Evolutionary conservation across 1,139 yeast species (phyloP).

Genomic region (Geotrichum bryndzae): DNA sequence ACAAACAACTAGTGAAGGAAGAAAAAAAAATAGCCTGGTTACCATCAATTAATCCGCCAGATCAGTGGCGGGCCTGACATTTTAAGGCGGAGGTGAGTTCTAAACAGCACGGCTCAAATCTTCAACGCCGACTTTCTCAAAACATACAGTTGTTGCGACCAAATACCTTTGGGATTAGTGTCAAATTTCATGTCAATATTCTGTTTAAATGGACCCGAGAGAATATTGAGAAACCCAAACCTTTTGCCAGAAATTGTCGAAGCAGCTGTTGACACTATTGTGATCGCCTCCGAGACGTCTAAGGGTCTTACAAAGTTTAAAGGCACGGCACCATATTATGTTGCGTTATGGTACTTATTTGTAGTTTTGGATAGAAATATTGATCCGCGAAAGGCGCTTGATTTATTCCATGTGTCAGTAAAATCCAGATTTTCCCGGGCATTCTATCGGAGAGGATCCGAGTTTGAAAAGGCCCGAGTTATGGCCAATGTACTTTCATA

Average conservation of each 20-base stretch:
- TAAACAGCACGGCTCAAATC: no score
- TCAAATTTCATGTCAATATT: slow-evolving; percentile 14
- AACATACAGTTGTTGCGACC: no score
- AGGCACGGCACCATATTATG: slow-evolving; percentile 30
- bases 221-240: slow-evolving; percentile 31
- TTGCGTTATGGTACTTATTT: slow-evolving; percentile 32
- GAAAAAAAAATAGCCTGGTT: slow-evolving; percentile 16
- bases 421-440: slow-evolving; percentile 34
- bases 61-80: slow-evolving; percentile 18
- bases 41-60: slow-evolving; percentile 23
- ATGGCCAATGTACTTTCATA: slow-evolving; percentile 16
- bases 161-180: no score
- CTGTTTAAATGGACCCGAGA: slow-evolving; percentile 35
- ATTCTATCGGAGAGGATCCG: slow-evolving; percentile 35
- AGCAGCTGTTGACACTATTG: slow-evolving; percentile 29
- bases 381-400: slow-evolving; percentile 27
- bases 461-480: slow-evolving; percentile 21
- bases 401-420: slow-evolving; percentile 31
- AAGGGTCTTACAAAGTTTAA: slow-evolving; percentile 24
- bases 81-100: no score
- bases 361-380: slow-evolving; percentile 27
- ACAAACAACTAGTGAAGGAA: no score
- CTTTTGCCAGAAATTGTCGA: slow-evolving; percentile 24
- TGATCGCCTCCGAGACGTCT: slow-evolving; percentile 23
- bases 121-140: no score